These are phyloP conservation scores for Podosphaera aphanis DNA, from an alignment of 2,329 filamentous ascomycete species.

Conservation along the genomic window DNA sequence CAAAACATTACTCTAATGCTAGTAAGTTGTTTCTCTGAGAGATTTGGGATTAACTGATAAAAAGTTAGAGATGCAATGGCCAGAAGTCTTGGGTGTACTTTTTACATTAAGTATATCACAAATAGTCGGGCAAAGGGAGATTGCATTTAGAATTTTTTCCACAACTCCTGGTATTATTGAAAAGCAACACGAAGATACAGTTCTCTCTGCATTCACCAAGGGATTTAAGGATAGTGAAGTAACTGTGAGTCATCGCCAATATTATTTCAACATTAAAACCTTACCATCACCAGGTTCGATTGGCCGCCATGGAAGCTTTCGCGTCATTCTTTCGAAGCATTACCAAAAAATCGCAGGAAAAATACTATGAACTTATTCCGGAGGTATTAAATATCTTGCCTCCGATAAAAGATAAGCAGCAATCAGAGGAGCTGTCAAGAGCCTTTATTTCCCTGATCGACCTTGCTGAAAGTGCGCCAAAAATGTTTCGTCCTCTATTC, in stretches of 20 bases:
- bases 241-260: conserved; percentile 26
- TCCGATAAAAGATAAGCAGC: conserved; percentile 73
- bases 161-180: conserved; percentile 91
- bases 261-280: background rate
- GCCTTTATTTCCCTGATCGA: conserved; percentile 83
- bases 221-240: conserved; percentile 81
- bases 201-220: conserved; percentile 66
- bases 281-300: conserved; percentile 39
- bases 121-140: conserved; percentile 68
- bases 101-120: conserved; percentile 78
- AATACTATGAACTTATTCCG: conserved; percentile 69
- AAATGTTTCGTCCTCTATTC: conserved; percentile 96
- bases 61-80: conserved; percentile 54
- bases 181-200: conserved; percentile 80
- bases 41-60: conserved; percentile 4
- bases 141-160: conserved; percentile 82
- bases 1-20: conserved; percentile 80
- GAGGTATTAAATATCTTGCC: conserved; percentile 87
- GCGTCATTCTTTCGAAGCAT: conserved; percentile 86
- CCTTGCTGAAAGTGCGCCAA: conserved; percentile 75
- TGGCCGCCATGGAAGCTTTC: conserved; percentile 91
- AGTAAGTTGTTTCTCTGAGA: conserved; percentile 26
- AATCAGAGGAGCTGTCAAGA: conserved; percentile 77
- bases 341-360: conserved; percentile 64
- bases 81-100: conserved; percentile 62